Evolutionary conservation across 306 rosid species (phyloP).

Genomic region (Cicer yamashitae): DNA sequence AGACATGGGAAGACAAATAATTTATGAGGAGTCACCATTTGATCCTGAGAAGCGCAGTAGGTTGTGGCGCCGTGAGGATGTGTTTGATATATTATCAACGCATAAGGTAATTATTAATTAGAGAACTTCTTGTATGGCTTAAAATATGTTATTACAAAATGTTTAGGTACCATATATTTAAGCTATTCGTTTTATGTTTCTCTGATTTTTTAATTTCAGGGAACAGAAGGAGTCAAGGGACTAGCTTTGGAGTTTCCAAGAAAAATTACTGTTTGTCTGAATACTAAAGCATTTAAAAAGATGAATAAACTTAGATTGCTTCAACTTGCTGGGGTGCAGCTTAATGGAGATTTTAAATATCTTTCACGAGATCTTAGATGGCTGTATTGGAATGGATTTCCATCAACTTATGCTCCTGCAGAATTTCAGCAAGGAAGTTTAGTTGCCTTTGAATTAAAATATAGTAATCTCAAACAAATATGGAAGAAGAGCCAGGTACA

Average conservation of each 20-base stretch:
- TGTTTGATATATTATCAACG: not conserved
- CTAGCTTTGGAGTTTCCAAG: conserved; percentile 10
- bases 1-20: conserved; percentile 43
- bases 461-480: not conserved
- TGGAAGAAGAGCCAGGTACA: conserved; percentile 32
- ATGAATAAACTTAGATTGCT: conserved; percentile 41
- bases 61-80: conserved; percentile 22
- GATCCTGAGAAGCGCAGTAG: conserved; percentile 22
- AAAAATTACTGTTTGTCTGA: not conserved
- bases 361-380: conserved; percentile 5
- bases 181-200: not conserved
- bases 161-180: not conserved
- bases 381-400: conserved; percentile 20
- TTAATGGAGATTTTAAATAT: not conserved
- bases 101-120: not conserved
- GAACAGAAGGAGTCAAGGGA: conserved; percentile 39
- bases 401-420: not conserved
- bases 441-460: conserved; percentile 27
- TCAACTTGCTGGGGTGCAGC: conserved; percentile 8
- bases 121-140: not conserved
- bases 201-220: not conserved
- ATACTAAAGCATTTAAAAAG: not conserved
- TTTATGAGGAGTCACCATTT: not conserved
- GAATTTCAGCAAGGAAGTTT: conserved; percentile 1
- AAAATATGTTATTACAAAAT: not conserved